Evolutionary conservation across 2,329 filamentous ascomycete species (phyloP).

Genomic region (Conoideocrella luteorostrata): DNA sequence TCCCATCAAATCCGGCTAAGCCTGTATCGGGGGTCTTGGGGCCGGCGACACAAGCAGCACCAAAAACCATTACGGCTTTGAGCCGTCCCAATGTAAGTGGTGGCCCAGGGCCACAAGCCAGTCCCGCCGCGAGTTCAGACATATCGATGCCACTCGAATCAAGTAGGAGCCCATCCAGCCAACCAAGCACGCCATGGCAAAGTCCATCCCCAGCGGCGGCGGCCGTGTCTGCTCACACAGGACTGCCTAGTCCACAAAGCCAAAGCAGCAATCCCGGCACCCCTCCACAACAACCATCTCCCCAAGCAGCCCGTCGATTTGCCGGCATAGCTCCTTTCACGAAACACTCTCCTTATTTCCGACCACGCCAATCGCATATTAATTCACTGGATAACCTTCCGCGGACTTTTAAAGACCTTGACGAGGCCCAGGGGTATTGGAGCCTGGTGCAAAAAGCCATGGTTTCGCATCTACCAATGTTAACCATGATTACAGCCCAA

Average conservation of each 20-base stretch:
- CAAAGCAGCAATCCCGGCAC: slow-evolving; percentile 21
- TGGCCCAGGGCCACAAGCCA: background rate
- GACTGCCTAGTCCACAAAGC: slow-evolving; percentile 28
- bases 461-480: slow-evolving; percentile 29
- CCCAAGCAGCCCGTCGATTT: slow-evolving; percentile 15
- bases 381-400: slow-evolving; percentile 27
- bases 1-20: slow-evolving; percentile 14
- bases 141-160: background rate
- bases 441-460: slow-evolving; percentile 29
- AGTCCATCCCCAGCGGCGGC: slow-evolving; percentile 6
- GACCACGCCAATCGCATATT: slow-evolving; percentile 23
- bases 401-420: slow-evolving; percentile 21
- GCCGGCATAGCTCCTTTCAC: slow-evolving; percentile 30
- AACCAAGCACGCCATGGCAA: slow-evolving; percentile 21
- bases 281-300: slow-evolving; percentile 13
- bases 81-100: background rate
- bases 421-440: slow-evolving; percentile 33
- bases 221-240: slow-evolving; percentile 8
- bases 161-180: slow-evolving; percentile 18
- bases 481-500: slow-evolving; percentile 24
- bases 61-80: background rate
- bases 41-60: background rate
- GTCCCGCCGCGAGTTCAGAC: background rate
- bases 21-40: background rate
- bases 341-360: slow-evolving; percentile 31